Evolutionary conservation across 2,329 filamentous ascomycete genomes (phyloP).

Genomic region (Diplodia mutila): DNA sequence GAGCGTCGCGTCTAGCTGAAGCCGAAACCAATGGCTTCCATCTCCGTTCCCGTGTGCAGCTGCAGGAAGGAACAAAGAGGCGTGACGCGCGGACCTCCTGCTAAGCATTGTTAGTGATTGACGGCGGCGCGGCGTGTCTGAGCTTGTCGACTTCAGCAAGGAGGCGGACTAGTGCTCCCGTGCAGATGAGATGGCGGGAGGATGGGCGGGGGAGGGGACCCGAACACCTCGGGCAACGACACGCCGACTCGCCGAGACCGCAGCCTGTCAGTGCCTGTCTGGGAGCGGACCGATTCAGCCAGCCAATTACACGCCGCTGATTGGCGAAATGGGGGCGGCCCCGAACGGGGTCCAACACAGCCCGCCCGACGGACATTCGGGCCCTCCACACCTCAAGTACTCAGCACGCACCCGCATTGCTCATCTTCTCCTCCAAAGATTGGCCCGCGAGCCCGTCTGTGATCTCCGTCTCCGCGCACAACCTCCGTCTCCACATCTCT

Average conservation of each 20-base stretch:
- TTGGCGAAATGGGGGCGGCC: too few species aligned
- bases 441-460: neutral
- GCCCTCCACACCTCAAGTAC: conserved; percentile 5
- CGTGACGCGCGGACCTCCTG: neutral
- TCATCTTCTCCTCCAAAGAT: neutral
- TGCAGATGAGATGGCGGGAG: neutral
- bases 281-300: neutral
- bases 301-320: neutral
- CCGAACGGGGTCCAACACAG: neutral
- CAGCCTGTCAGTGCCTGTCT: too few species aligned
- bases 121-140: neutral
- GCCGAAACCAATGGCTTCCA: neutral
- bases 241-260: conserved; percentile 3
- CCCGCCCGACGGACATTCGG: conserved; percentile 4
- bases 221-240: neutral
- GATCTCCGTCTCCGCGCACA: neutral
- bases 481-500: too few species aligned
- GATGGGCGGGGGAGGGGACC: neutral
- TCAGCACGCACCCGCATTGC: neutral
- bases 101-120: neutral
- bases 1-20: neutral
- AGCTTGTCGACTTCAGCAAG: neutral
- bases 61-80: neutral
- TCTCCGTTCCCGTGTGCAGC: too few species aligned
- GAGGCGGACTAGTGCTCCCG: neutral